Evolutionary conservation across 1,284 basidiomycete species (phyloP), one percentile per base, ranked within the genome.

Genomic region (Leccinum pachyderme): DNA sequence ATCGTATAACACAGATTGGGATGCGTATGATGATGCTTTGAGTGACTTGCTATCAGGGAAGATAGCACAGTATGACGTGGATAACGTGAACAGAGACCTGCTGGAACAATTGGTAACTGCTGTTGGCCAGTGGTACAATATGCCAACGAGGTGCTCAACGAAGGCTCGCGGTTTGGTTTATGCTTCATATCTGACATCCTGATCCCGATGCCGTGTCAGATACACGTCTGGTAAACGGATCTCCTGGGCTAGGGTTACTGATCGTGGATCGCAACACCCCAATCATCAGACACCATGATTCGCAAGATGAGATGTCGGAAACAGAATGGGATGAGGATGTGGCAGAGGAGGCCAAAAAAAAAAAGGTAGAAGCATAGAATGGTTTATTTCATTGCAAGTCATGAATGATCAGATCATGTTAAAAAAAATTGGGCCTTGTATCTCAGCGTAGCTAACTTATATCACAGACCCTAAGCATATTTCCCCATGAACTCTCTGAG

Each of bases 401-500:
- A 8, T 0, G 13, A 18, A 37, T 37, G 35, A 18, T 37, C n/a
- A n/a, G 33, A 35, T 35, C n/a, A n/a, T 35, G 15, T 35, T 18
- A 18, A 18, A 18, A 18, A 18, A 18, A 18, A 18, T 18, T 18
- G 18, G 18, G 18, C 18, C 18, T 1, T 18, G 18, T 18, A 18
- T 18, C 18, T 18, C 18, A 18, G 18, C 18, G 18, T 18, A 18
- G 18, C 18, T 29, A 29, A 29, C 35, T 18, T 18, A n/a, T 39
- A 39, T 39, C 37, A 39, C 9, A 39, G 18, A 51, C 18, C 53
- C 44, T 64, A 53, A 2, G 46, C 55, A 46, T 72, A 69, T 29
- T 52, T 66, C 4, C 39, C 52, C 69, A 72, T 69, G 24, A 60
- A 48, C 9, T 51, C 52, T 52, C 65, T 61, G n/a, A 69, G 57